Evolutionary conservation across 129 eudicot species (phyloP).

Genomic region (Cynara cardunculus): DNA sequence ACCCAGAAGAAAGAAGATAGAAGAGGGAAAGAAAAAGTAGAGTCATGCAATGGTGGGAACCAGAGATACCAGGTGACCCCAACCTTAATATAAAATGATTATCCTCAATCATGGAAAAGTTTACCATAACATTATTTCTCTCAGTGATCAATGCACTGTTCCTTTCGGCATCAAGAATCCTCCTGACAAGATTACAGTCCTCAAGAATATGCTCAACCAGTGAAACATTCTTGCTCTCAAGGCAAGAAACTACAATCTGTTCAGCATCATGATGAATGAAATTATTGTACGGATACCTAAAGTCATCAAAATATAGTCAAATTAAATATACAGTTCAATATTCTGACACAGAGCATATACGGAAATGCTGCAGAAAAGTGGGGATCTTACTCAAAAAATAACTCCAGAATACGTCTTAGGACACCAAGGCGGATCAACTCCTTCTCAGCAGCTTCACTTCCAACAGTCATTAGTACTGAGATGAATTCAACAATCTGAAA

Average conservation of each 20-base stretch:
- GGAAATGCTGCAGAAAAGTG: neutral
- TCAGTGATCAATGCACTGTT: conserved; percentile 41
- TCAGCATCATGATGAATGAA: conserved; percentile 92
- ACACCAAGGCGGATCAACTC: conserved; percentile 89
- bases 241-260: conserved; percentile 62
- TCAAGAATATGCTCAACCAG: conserved; percentile 71
- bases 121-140: conserved; percentile 48
- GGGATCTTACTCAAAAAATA: conserved; percentile 77
- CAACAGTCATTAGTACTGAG: conserved; percentile 77
- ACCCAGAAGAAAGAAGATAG: neutral
- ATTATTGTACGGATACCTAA: conserved; percentile 95
- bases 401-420: conserved; percentile 59
- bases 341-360: neutral
- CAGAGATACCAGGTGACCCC: neutral
- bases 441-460: conserved; percentile 87
- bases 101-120: neutral
- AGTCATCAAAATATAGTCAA: conserved; percentile 15
- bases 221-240: conserved; percentile 71
- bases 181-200: conserved; percentile 76
- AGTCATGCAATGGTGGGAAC: neutral
- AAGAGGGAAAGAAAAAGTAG: neutral
- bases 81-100: neutral
- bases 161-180: conserved; percentile 76
- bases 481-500: conserved; percentile 91
- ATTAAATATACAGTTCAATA: neutral